phyloP scores from a whole-genome alignment of 2,329 filamentous ascomycete genomes.

The Diaporthe longicolla region DNA sequence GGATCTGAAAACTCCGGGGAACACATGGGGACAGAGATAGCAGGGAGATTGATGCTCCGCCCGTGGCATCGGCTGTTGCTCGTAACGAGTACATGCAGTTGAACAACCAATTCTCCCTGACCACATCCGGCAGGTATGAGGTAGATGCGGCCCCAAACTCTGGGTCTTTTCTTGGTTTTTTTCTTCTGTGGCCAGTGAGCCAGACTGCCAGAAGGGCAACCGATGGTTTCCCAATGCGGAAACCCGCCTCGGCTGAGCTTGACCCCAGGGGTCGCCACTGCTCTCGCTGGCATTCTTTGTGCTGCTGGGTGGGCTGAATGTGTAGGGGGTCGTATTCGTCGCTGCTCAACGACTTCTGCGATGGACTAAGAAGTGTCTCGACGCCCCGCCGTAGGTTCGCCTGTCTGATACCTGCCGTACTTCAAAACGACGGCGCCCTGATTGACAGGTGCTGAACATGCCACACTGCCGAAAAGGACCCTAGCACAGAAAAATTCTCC shows the following conservation, averaged over 20 bases:
- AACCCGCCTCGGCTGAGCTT: background rate
- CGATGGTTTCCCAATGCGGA: background rate
- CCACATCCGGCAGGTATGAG: background rate
- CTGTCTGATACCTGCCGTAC: slow-evolving; percentile 2
- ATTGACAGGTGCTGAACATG: slow-evolving; percentile 27
- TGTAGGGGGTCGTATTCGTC: background rate
- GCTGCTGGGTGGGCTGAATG: background rate
- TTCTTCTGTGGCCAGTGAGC: background rate
- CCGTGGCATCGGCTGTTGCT: background rate
- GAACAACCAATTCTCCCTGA: background rate
- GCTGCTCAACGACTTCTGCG: background rate
- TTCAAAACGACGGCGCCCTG: slow-evolving; percentile 28
- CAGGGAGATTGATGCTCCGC: slow-evolving; percentile 17
- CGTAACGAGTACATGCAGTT: slow-evolving; percentile 23
- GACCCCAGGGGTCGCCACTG: background rate
- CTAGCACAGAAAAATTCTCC: slow-evolving; percentile 21
- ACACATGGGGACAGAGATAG: slow-evolving; percentile 1
- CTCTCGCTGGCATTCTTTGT: slow-evolving; percentile 4
- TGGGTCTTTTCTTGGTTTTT: background rate
- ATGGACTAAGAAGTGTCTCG: background rate
- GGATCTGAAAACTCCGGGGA: slow-evolving; percentile 6
- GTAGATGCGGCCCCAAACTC: background rate
- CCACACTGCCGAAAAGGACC: slow-evolving; percentile 23
- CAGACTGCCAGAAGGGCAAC: background rate
- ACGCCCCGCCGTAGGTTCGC: background rate